Conservation (phyloP, 805 yeast species). For the Clavispora asparagi region DNA sequence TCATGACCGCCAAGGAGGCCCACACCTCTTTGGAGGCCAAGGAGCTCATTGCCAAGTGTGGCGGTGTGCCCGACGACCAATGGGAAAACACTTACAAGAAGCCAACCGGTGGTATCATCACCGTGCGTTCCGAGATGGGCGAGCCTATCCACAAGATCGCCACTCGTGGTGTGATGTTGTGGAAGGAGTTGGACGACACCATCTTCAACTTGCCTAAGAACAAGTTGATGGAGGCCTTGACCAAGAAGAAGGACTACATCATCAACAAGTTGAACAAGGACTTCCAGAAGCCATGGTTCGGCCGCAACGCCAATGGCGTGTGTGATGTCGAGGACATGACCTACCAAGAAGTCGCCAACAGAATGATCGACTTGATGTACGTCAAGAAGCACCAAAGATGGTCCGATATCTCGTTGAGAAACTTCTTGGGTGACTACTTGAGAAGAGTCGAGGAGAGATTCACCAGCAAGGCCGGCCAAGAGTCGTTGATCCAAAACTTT, state of each 20-base stretch:
- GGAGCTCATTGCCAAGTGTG: slow-evolving; percentile 79
- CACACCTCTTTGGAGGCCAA: slow-evolving; percentile 92
- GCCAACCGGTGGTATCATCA: slow-evolving; percentile 94
- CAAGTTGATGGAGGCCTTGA: slow-evolving; percentile 75
- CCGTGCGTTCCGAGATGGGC: slow-evolving; percentile 98
- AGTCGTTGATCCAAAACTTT: slow-evolving; percentile 72
- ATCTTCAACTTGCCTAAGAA: slow-evolving; percentile 87
- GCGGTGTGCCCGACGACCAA: slow-evolving; percentile 82
- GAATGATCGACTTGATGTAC: slow-evolving; percentile 84
- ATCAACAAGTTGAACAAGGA: slow-evolving; percentile 84
- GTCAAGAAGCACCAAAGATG: slow-evolving; percentile 75
- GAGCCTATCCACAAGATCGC: slow-evolving; percentile 99
- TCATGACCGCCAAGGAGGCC: slow-evolving; percentile 96
- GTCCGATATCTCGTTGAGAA: slow-evolving; percentile 84
- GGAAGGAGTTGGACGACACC: slow-evolving; percentile 97
- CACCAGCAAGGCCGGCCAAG: slow-evolving; percentile 45
- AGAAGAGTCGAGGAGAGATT: slow-evolving; percentile 98
- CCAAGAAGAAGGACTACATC: slow-evolving; percentile 80
- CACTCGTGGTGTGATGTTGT: slow-evolving; percentile 93
- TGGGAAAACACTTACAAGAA: slow-evolving; percentile 96
- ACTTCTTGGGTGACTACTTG: slow-evolving; percentile 78
- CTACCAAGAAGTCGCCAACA: slow-evolving; percentile 80
- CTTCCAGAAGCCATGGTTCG: slow-evolving; percentile 98
- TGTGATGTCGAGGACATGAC: slow-evolving; percentile 96
- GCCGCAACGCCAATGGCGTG: slow-evolving; percentile 67